These are phyloP conservation scores for Colletotrichum graminicola DNA, from an alignment of 2,329 filamentous ascomycete genomes.

Conservation along the genomic window DNA sequence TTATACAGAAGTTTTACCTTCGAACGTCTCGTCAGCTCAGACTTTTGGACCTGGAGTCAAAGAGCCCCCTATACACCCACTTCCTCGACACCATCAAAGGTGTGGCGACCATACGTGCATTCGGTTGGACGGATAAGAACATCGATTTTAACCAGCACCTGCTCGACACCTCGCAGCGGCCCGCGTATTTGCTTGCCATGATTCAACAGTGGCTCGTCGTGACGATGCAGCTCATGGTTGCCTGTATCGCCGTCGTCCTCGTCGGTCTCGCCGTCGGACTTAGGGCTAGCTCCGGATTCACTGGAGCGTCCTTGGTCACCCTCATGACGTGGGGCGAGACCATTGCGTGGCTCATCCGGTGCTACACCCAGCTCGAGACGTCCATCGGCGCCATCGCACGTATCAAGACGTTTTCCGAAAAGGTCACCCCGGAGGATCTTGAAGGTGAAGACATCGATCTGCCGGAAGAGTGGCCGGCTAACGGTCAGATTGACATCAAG, in stretches of 20 bases:
- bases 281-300: constrained; percentile 49
- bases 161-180: constrained; percentile 64
- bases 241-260: constrained; percentile 59
- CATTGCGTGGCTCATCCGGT: constrained; percentile 46
- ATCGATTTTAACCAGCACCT: constrained; percentile 59
- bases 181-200: constrained; percentile 66
- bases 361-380: constrained; percentile 48
- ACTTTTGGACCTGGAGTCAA: constrained; percentile 68
- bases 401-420: constrained; percentile 43
- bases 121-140: constrained; percentile 61
- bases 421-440: constrained; percentile 35
- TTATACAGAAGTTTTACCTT: constrained; percentile 67
- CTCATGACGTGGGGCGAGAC: constrained; percentile 51
- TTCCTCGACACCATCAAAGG: constrained; percentile 66
- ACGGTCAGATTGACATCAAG: constrained; percentile 41
- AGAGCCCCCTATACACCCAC: constrained; percentile 64
- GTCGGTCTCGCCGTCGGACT: constrained; percentile 60
- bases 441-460: constrained; percentile 34
- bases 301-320: constrained; percentile 51
- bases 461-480: constrained; percentile 40
- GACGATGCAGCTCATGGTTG: constrained; percentile 61
- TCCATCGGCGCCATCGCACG: constrained; percentile 44
- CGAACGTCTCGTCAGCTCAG: constrained; percentile 68
- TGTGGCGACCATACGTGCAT: constrained; percentile 65
- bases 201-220: constrained; percentile 68